Percentiles rank a stretch among this genome's conserved stretches.
phyloP scores from a whole-genome alignment of 2,329 filamentous ascomycete genomes.

The Diaporthe humulicola region DNA sequence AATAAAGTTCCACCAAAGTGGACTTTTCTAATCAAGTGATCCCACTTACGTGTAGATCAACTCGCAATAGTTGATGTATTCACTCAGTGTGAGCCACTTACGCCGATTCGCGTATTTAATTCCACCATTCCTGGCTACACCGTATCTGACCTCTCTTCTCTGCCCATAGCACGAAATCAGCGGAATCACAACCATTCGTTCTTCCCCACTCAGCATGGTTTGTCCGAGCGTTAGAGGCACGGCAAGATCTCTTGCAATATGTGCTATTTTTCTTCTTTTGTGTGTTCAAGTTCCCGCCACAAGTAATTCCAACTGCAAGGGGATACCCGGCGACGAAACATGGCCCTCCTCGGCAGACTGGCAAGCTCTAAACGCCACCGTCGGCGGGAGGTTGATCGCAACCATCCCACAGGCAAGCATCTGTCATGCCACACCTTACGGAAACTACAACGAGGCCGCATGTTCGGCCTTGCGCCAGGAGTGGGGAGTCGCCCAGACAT shows the following conservation, averaged over 20 bases:
- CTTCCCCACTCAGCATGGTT: background rate
- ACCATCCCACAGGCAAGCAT: slow-evolving; percentile 64
- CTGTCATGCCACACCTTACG: slow-evolving; percentile 58
- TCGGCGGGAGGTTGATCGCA: slow-evolving; percentile 64
- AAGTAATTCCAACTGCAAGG: slow-evolving; percentile 1
- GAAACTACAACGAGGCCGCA: slow-evolving; percentile 56
- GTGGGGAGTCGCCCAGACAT: background rate
- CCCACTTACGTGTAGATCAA: background rate
- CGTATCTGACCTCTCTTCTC: background rate
- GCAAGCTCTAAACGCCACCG: slow-evolving; percentile 64
- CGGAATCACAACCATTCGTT: background rate
- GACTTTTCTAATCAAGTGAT: no score
- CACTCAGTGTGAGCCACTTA: background rate
- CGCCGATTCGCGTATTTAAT: background rate
- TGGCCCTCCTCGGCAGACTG: slow-evolving; percentile 65
- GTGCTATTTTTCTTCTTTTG: background rate
- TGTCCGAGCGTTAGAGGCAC: background rate
- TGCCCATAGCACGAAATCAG: background rate
- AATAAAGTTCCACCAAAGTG: no score
- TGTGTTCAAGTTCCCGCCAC: background rate
- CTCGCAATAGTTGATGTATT: background rate
- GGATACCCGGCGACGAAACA: slow-evolving; percentile 59
- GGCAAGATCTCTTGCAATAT: background rate
- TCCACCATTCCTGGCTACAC: background rate
- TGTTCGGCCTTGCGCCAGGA: slow-evolving; percentile 48